Base-by-base conservation (phyloP, 2,329 filamentous ascomycete genomes). In the Sphaerulina musiva region DNA sequence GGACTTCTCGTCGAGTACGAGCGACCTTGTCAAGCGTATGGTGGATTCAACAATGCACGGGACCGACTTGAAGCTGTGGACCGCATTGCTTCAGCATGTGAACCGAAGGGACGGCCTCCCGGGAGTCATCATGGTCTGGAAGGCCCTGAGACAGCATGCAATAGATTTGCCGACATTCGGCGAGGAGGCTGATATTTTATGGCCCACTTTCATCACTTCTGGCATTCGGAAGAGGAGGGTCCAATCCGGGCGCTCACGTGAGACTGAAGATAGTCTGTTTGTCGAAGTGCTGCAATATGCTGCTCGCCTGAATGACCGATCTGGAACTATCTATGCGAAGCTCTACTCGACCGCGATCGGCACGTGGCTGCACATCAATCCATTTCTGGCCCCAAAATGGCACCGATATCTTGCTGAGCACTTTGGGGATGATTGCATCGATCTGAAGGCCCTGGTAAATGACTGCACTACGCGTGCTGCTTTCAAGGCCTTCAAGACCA, bases 111-210 rank as follows among this genome's bases (percentile, higher is more conserved):
- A 76, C 58, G 74, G 76, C 0, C 46, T 60, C 17, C 51, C 62
- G 17, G 78, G 77, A 9, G 68, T 76, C 4, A 45, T 61, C n/a
- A 66, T 69, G 6, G 68, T 78, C 4, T 80, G 76, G 74, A 57
- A 69, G 32, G 71, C 66, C 43, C 70, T 73, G 65, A 66, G 60
- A 9, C 48, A 60, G 10, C 65, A 70, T 23, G 61, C 65, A 2
- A 62, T 77, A 23, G 61, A 67, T 20, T 57, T 80, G 9, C 76
- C 76, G 11, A 68, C 62, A 2, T 57, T 61, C 10, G 71, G 73
- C 14, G 49, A 56, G n/a, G 59, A 72, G 4, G 73, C 75, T 14
- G 65, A 71, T 7, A 65, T 64, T 10, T 56, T 80, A 6, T 80
- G 78, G 78, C 63, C 64, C 0, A 71, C 68, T 0, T 74, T 80